Evolutionary conservation across 2,329 filamentous ascomycete genomes (phyloP).

Genomic region (Fusarium clavum): DNA sequence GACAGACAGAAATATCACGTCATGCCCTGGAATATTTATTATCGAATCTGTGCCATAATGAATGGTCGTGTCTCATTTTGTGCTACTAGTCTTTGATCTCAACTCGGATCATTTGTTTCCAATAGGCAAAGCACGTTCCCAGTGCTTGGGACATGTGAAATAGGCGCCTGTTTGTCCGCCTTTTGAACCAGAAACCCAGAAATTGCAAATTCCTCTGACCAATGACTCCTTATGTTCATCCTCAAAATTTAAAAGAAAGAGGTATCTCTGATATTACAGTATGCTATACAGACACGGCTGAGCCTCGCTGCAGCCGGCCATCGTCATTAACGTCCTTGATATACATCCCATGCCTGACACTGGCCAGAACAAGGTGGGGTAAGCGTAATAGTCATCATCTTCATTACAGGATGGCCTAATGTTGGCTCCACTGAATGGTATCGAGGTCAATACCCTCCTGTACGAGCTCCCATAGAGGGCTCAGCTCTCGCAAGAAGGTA

Average conservation of each 20-base stretch:
- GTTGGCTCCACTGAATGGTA: constrained; percentile 98
- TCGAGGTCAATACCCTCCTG: constrained; percentile 96
- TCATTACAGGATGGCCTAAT: constrained; percentile 63
- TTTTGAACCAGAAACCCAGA: constrained; percentile 27
- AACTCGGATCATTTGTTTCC: constrained; percentile 19
- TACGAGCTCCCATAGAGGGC: constrained; percentile 96
- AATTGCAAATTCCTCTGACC: constrained; percentile 33
- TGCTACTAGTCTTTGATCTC: constrained; percentile 20
- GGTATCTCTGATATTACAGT: constrained; percentile 51
- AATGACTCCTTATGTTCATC: constrained; percentile 42
- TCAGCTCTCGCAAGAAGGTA: constrained; percentile 91
- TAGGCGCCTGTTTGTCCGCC: constrained; percentile 24
- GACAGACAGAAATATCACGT: background rate
- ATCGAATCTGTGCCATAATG: constrained; percentile 28
- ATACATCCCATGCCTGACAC: constrained; percentile 1
- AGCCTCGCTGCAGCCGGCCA: constrained; percentile 35
- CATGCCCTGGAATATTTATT: constrained; percentile 19
- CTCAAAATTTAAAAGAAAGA: constrained; percentile 46
- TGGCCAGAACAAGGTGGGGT: background rate
- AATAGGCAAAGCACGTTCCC: constrained; percentile 19
- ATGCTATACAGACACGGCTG: constrained; percentile 50
- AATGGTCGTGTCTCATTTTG: constrained; percentile 44
- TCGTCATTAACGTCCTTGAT: constrained; percentile 24
- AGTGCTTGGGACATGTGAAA: constrained; percentile 18
- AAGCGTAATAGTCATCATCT: constrained; percentile 10